Evolutionary conservation across 1,284 basidiomycete genomes (phyloP).

Genomic region (Ustilago hordei): DNA sequence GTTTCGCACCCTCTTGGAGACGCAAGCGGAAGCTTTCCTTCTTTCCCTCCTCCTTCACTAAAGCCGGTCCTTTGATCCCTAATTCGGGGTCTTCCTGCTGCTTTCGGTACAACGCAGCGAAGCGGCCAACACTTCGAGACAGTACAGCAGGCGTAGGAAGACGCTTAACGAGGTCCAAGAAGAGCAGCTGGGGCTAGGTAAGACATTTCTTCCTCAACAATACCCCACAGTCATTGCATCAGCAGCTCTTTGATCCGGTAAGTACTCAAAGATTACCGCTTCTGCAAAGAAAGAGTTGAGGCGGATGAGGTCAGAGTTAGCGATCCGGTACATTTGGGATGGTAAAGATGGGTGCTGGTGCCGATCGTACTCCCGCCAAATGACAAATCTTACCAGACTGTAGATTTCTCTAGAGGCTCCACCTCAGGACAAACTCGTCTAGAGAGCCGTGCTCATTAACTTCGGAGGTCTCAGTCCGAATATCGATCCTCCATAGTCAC

Average conservation of each 20-base stretch:
- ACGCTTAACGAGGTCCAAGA: not conserved
- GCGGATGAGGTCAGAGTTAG: not conserved
- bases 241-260: not conserved
- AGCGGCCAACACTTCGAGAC: not conserved
- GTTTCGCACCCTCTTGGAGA: not conserved
- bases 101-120: not conserved
- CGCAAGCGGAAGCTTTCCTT: slow-evolving; percentile 8
- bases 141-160: not conserved
- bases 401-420: not conserved
- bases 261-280: not conserved
- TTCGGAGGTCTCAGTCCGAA: too few species aligned
- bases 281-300: not conserved
- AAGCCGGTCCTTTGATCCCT: slow-evolving; percentile 1
- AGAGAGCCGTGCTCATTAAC: not conserved
- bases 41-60: slow-evolving; percentile 3
- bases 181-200: slow-evolving; percentile 2
- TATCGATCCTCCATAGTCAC: not conserved
- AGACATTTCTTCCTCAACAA: slow-evolving; percentile 19
- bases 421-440: not conserved
- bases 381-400: too few species aligned
- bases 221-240: not conserved
- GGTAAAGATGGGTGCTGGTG: not conserved
- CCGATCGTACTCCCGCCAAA: not conserved
- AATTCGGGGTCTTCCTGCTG: not conserved
- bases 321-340: not conserved